phyloP scores from a whole-genome alignment of 306 rosid species.

The Malus fusca region DNA sequence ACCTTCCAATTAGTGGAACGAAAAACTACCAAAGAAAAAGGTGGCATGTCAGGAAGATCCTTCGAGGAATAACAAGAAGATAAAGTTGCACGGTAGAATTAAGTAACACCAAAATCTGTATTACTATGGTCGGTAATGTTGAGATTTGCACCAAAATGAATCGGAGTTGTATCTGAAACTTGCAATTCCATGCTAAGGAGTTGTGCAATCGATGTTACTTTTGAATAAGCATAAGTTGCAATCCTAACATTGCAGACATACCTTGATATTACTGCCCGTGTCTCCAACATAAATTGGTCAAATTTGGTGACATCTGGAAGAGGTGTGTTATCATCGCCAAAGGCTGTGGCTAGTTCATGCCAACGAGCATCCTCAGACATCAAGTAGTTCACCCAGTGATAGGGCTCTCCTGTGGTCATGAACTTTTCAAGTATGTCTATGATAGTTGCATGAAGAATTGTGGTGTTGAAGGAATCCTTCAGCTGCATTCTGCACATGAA shows the following conservation, averaged over 20 bases:
- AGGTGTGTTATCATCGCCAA: constrained; percentile 22
- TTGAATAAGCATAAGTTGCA: not conserved
- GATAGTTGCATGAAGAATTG: constrained; percentile 52
- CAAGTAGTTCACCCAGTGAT: constrained; percentile 74
- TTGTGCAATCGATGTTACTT: not conserved
- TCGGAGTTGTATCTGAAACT: not conserved
- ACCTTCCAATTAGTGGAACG: not conserved
- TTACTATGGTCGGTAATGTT: not conserved
- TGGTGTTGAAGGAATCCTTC: constrained; percentile 44
- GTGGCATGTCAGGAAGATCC: not conserved
- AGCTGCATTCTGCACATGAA: constrained; percentile 67
- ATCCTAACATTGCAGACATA: constrained; percentile 21
- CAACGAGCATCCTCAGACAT: constrained; percentile 53
- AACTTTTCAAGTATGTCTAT: constrained; percentile 56
- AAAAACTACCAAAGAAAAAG: not conserved
- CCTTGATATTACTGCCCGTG: constrained; percentile 73
- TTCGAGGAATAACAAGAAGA: not conserved
- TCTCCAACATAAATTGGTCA: constrained; percentile 75
- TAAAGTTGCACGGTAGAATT: not conserved
- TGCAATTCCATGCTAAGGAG: constrained; percentile 1
- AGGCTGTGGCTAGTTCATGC: constrained; percentile 18
- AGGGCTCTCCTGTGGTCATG: constrained; percentile 61
- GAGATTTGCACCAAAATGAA: not conserved
- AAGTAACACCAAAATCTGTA: not conserved
- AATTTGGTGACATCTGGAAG: constrained; percentile 46